Evolutionary conservation across 345 rosid species (phyloP).

Genomic region (Populus simonii): DNA sequence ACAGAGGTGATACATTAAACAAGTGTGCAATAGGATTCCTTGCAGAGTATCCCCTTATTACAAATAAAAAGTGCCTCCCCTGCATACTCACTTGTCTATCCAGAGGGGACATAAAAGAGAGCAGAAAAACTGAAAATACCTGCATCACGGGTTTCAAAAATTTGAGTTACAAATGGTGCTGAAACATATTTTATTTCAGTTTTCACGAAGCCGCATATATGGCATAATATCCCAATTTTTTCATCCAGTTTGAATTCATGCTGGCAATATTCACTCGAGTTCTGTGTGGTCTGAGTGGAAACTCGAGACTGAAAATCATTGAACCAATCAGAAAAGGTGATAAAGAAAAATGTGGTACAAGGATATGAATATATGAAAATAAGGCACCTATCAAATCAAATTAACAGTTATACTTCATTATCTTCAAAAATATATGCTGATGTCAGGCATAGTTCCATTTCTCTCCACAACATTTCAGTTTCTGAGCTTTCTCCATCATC

Average conservation of each 20-base stretch:
- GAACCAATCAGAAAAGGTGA: conserved; percentile 14
- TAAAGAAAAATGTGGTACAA: background rate
- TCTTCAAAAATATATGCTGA: conserved; percentile 70
- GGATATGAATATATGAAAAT: background rate
- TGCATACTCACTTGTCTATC: background rate
- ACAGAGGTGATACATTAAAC: background rate
- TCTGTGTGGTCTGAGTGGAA: conserved; percentile 36
- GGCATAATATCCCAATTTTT: conserved; percentile 76
- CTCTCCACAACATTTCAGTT: conserved; percentile 78
- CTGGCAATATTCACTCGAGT: conserved; percentile 44
- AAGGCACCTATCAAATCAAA: background rate
- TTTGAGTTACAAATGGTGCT: conserved; percentile 81
- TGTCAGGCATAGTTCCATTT: conserved; percentile 80
- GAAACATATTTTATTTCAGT: conserved; percentile 72
- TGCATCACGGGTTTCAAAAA: conserved; percentile 2
- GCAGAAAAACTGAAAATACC: background rate
- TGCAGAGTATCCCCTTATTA: background rate
- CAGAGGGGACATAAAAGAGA: background rate
- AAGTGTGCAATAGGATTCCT: background rate
- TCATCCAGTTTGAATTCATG: conserved; percentile 67
- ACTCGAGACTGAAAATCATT: conserved; percentile 30
- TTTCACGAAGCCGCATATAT: conserved; percentile 61
- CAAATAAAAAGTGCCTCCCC: background rate
- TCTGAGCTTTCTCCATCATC: conserved; percentile 71
- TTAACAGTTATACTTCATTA: conserved; percentile 50